A percentile compares a stretch with the other conserved stretches of the same genome.
Conservation (phyloP, 345 rosid genomes). For the Rubroshorea leprosula region DNA sequence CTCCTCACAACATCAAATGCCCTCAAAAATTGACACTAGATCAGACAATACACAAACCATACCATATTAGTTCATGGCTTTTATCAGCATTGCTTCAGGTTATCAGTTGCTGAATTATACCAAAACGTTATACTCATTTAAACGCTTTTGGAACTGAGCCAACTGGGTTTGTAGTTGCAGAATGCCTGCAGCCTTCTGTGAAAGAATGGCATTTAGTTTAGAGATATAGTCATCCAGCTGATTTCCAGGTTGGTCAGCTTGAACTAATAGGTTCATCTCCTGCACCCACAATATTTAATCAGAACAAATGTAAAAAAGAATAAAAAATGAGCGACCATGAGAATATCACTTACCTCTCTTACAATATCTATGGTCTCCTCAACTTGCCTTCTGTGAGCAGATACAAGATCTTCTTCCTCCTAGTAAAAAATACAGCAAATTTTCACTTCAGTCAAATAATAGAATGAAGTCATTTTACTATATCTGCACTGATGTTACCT, state of each 20-base stretch:
- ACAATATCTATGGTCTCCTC: constrained; percentile 50
- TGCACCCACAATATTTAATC: constrained; percentile 20
- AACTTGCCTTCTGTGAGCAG: constrained; percentile 49
- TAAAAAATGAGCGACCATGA: not conserved
- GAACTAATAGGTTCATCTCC: constrained; percentile 58
- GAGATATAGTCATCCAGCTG: constrained; percentile 45
- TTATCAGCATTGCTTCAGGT: not conserved
- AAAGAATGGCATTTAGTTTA: constrained; percentile 44
- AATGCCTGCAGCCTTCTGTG: constrained; percentile 58
- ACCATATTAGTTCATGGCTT: not conserved
- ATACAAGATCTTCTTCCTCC: constrained; percentile 62
- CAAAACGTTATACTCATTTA: constrained; percentile 43
- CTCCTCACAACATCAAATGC: too few relatives aligned
- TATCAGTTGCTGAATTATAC: constrained; percentile 28
- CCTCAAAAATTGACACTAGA: not conserved
- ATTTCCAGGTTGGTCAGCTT: constrained; percentile 64
- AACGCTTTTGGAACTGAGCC: constrained; percentile 46
- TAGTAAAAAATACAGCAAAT: constrained; percentile 17
- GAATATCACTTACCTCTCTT: constrained; percentile 35
- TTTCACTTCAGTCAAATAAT: not conserved
- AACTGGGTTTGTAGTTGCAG: constrained; percentile 41
- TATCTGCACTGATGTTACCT: too few relatives aligned
- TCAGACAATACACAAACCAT: not conserved
- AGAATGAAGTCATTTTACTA: too few relatives aligned
- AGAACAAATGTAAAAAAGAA: constrained; percentile 1